phyloP scores from a whole-genome alignment of 768 basidiomycete species.

The Lactarius trivialis region DNA sequence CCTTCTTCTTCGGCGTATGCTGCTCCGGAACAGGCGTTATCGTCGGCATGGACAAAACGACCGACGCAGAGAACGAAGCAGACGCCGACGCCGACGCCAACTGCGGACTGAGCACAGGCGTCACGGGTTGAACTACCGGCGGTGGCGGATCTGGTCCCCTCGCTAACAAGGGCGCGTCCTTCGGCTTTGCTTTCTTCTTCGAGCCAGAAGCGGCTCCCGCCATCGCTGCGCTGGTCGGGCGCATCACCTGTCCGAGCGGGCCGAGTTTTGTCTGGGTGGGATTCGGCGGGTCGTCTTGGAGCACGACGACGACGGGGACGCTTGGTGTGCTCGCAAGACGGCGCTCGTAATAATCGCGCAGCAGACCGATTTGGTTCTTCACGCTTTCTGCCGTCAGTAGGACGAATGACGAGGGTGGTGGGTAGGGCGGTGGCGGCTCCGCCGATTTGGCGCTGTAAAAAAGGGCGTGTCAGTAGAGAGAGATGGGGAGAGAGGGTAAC shows the following conservation, averaged over 20 bases:
- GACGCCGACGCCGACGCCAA: background rate
- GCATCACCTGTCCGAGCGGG: constrained; percentile 69
- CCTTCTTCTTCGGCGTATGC: constrained; percentile 22
- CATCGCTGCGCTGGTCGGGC: constrained; percentile 38
- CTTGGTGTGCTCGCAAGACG: constrained; percentile 39
- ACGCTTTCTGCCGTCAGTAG: constrained; percentile 59
- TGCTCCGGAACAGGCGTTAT: background rate
- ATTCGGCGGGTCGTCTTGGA: constrained; percentile 61
- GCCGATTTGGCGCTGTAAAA: constrained; percentile 48
- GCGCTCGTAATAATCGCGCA: constrained; percentile 65
- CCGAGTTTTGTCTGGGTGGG: constrained; percentile 64
- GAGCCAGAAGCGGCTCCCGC: constrained; percentile 35
- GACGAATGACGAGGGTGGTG: constrained; percentile 76
- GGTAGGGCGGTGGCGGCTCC: constrained; percentile 77
- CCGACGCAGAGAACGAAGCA: background rate
- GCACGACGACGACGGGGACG: constrained; percentile 33
- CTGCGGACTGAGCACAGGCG: background rate
- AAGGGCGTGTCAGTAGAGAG: background rate
- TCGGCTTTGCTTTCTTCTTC: constrained; percentile 55
- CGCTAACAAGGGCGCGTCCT: no score
- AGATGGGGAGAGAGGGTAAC: constrained; percentile 28
- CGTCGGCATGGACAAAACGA: background rate
- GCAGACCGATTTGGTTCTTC: constrained; percentile 78
- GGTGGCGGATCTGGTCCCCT: no score
- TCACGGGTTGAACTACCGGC: background rate